Conservation (phyloP, 441 rosid genomes). For the Metrosideros polymorpha region DNA sequence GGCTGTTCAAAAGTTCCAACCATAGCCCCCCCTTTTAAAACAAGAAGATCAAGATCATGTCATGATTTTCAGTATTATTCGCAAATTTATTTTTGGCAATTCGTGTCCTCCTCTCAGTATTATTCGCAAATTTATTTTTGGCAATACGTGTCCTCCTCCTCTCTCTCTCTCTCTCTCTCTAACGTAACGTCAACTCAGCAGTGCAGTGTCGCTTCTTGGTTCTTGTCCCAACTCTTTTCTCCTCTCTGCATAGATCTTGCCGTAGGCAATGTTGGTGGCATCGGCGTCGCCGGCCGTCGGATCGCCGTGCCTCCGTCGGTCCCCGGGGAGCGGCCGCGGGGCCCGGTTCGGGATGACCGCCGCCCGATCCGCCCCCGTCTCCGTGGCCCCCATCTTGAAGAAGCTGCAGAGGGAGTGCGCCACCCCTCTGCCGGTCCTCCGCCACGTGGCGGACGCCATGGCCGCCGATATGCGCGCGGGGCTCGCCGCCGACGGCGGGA, state of each 20-base stretch:
- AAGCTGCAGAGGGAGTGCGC: slow-evolving; percentile 55
- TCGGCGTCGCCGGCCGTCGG: slow-evolving; percentile 22
- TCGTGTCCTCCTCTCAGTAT: no score
- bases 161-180: not conserved
- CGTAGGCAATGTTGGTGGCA: slow-evolving; percentile 27
- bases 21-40: not conserved
- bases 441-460: slow-evolving; percentile 65
- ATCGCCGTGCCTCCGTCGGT: slow-evolving; percentile 16
- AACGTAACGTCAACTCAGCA: not conserved
- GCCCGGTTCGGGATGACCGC: slow-evolving; percentile 26
- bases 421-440: slow-evolving; percentile 52
- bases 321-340: not conserved
- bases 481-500: slow-evolving; percentile 53
- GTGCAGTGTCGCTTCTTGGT: not conserved
- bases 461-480: slow-evolving; percentile 67
- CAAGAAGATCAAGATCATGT: not conserved
- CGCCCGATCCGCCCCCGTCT: slow-evolving; percentile 35
- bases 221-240: not conserved
- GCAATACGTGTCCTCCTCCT: no score
- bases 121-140: no score
- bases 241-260: slow-evolving; percentile 11
- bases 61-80: no score
- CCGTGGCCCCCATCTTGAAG: slow-evolving; percentile 45
- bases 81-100: no score
- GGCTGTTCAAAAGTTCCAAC: not conserved